phyloP scores from a whole-genome alignment of 2,329 filamentous ascomycete species.

The Gaeumannomyces sp. region DNA sequence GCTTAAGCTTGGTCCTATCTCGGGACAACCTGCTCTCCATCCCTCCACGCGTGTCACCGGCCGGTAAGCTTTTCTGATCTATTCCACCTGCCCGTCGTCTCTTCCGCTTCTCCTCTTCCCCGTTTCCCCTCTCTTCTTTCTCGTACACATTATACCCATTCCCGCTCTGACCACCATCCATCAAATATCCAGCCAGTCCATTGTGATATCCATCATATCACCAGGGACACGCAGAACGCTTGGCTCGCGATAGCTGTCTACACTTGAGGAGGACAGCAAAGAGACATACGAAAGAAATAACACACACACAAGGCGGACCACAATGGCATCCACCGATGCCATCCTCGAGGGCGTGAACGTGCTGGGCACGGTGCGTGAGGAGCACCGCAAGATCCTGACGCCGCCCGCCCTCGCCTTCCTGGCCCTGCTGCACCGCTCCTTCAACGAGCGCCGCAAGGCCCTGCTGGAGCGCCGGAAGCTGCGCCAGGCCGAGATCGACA shows the following conservation, averaged over 20 bases:
- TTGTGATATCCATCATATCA: too few species aligned
- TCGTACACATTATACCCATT: neutral
- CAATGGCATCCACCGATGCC: slow-evolving; percentile 64
- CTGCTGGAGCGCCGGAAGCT: slow-evolving; percentile 80
- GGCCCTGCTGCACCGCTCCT: slow-evolving; percentile 87
- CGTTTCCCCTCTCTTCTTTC: neutral
- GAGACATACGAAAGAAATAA: too few species aligned
- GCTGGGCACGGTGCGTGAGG: slow-evolving; percentile 69
- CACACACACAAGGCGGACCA: slow-evolving; percentile 19
- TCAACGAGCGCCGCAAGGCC: slow-evolving; percentile 82
- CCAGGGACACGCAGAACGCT: too few species aligned
- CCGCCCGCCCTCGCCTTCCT: slow-evolving; percentile 89
- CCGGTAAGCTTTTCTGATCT: neutral
- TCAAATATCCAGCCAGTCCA: neutral
- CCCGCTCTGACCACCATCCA: neutral
- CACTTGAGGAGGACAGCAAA: too few species aligned
- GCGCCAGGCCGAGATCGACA: slow-evolving; percentile 90
- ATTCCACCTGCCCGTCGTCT: neutral
- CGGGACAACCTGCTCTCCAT: neutral
- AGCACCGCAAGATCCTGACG: slow-evolving; percentile 84
- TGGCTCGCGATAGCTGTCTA: too few species aligned
- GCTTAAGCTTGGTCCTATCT: neutral
- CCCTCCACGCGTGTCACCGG: neutral
- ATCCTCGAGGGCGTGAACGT: slow-evolving; percentile 86
- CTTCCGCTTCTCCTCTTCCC: neutral